Evolutionary conservation across 192 early-diverging fungal genomes (phyloP), one percentile per base, ranked within the genome.

Genomic region (Dimargaris xerosporica): DNA sequence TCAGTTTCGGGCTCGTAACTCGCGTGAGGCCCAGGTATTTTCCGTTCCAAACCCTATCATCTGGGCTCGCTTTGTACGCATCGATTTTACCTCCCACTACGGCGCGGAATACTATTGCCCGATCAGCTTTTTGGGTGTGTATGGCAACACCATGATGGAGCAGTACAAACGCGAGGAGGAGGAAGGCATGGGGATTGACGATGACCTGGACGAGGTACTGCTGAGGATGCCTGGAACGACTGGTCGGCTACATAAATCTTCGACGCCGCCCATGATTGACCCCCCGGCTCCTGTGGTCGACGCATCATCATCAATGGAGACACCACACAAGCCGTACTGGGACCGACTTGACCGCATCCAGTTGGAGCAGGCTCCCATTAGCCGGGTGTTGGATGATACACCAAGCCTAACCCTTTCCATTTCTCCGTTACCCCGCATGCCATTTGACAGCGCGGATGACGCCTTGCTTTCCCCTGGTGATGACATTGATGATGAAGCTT

Each of bases 81-180:
- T 97, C 47, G 91, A 94, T 62, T 93, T 99, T 65, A 16, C 87
- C 16, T 81, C 80, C 17, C 87, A 95, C 63, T 92, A 97, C 69
- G 91, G 96, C 30, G 70, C 72, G 23, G 91, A 99, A 71, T 91
- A 85, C 66, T 97, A 93, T 63, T 99, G 96, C 66, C 96, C 96
- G 12, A 54, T 99, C 10, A 93, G 80, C 31, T 71, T 90, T 44
- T 65, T 99, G 31, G 76, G 85, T 47, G 94, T 93, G 0, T 88
- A 89, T 71, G 96, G 96, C 0, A 85, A 82, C n/a, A 88, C 90
- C 0, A 90, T 91, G 71, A 83, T 94, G 80, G 96, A 96, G 66
- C 85, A 90, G 61, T 86, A 84, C 52, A 80, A 82, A 54, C 72
- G 79, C 39, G 82, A 85, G 21, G 78, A 78, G 44, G 71, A 73